Evolutionary conservation across 768 basidiomycete genomes (phyloP).

Genomic region (Mycena maculata): DNA sequence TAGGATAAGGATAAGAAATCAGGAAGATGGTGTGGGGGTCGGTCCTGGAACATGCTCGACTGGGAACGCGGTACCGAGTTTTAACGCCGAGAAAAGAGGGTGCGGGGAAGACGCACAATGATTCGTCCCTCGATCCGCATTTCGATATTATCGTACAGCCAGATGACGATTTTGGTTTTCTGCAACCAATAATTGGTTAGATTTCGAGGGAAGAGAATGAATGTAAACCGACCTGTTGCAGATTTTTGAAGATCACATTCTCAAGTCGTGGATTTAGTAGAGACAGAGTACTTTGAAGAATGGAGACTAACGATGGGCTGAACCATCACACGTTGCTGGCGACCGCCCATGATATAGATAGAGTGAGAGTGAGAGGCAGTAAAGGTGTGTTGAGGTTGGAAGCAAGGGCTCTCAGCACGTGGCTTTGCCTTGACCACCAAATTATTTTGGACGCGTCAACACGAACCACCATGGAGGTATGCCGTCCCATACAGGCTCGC

Average conservation of each 20-base stretch:
- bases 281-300: slow-evolving; percentile 5
- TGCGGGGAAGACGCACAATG: slow-evolving; percentile 72
- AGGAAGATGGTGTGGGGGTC: neutral
- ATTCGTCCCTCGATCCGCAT: slow-evolving; percentile 97
- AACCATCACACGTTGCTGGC: slow-evolving; percentile 98
- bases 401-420: slow-evolving; percentile 23
- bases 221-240: slow-evolving; percentile 73
- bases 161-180: slow-evolving; percentile 89
- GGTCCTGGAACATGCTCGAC: slow-evolving; percentile 24
- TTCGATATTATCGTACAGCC: slow-evolving; percentile 97
- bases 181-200: slow-evolving; percentile 44
- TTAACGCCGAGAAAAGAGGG: slow-evolving; percentile 16
- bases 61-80: slow-evolving; percentile 28
- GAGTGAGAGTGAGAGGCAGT: slow-evolving; percentile 3
- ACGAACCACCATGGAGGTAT: slow-evolving; percentile 57
- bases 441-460: slow-evolving; percentile 51
- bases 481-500: slow-evolving; percentile 18
- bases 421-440: slow-evolving; percentile 14
- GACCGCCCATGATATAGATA: slow-evolving; percentile 87
- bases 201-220: neutral
- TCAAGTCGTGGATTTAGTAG: slow-evolving; percentile 47
- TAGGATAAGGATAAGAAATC: slow-evolving; percentile 29
- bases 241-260: slow-evolving; percentile 99
- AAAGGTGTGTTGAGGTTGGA: slow-evolving; percentile 20
- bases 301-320: slow-evolving; percentile 94